A percentile compares a stretch with the other conserved stretches of the same genome.
Evolutionary conservation across 495 filamentous ascomycete species (phyloP).

Genomic region (Talaromyces adpressus): DNA sequence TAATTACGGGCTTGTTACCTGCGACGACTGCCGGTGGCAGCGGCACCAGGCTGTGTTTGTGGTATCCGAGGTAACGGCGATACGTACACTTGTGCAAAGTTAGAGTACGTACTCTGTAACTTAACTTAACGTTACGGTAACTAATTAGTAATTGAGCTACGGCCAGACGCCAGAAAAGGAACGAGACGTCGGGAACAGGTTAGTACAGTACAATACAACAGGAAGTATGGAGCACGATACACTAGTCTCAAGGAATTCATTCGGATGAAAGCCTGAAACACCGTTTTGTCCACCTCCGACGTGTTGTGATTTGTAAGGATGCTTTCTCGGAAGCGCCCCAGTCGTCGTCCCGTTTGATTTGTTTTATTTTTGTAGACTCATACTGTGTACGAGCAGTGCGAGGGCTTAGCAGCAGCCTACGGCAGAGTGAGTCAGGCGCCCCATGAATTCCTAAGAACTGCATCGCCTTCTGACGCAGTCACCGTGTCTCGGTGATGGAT

Average conservation of each 20-base stretch:
- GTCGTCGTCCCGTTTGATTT: not conserved
- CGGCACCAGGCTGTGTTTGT: not conserved
- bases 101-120: not conserved
- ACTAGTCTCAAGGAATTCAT: not conserved
- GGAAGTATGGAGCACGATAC: not conserved
- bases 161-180: not conserved
- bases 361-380: not conserved
- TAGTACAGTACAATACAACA: not conserved
- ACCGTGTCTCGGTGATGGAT: not conserved
- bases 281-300: not conserved
- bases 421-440: not conserved
- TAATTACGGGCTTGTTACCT: not conserved
- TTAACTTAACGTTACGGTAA: no score
- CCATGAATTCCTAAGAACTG: not conserved
- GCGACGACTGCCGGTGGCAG: not conserved
- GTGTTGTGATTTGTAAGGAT: conserved; percentile 2
- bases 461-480: not conserved
- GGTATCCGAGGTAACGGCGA: not conserved
- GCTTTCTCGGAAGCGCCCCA: not conserved
- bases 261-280: not conserved
- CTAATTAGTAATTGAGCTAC: not conserved
- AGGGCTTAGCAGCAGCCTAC: not conserved
- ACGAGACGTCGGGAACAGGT: not conserved
- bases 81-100: not conserved
- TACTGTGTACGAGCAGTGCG: not conserved